phyloP scores from a whole-genome alignment of 169 alveolate species.

The Amoebophrya sp. region DNA sequence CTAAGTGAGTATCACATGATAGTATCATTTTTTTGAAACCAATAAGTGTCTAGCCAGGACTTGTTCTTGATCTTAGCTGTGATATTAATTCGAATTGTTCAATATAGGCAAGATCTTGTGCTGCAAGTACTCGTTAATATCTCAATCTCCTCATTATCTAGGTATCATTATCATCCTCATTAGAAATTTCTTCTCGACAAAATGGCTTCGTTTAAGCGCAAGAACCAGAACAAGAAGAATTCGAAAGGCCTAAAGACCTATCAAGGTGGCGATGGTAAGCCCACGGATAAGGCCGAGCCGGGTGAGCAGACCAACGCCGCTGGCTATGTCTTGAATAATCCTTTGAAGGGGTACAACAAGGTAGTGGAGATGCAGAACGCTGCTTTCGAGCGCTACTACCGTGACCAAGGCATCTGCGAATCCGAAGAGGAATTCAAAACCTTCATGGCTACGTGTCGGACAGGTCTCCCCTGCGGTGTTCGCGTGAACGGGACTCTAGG shows the following conservation, averaged over 20 bases:
- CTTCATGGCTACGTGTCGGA: not conserved
- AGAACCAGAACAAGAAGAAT: conserved; percentile 12
- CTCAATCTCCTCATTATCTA: not conserved
- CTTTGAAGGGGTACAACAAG: not conserved
- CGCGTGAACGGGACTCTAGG: conserved; percentile 7
- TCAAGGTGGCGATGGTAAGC: too few species aligned
- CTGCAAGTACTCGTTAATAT: too few species aligned
- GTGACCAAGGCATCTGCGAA: not conserved
- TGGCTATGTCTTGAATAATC: not conserved
- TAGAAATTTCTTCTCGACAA: not conserved
- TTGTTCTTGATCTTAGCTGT: not conserved
- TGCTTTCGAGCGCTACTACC: not conserved
- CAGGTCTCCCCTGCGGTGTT: not conserved
- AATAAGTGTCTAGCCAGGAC: not conserved
- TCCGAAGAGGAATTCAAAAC: not conserved
- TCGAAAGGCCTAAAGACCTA: not conserved
- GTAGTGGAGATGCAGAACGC: not conserved
- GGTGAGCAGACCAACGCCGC: not conserved
- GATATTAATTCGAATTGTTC: not conserved
- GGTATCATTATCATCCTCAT: not conserved
- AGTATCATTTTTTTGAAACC: too few species aligned
- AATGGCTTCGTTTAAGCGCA: not conserved
- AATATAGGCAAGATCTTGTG: not conserved
- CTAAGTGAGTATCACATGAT: too few species aligned
- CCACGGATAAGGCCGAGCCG: not conserved